Conservation (phyloP, 306 rosid genomes). For the Mucuna pruriens region DNA sequence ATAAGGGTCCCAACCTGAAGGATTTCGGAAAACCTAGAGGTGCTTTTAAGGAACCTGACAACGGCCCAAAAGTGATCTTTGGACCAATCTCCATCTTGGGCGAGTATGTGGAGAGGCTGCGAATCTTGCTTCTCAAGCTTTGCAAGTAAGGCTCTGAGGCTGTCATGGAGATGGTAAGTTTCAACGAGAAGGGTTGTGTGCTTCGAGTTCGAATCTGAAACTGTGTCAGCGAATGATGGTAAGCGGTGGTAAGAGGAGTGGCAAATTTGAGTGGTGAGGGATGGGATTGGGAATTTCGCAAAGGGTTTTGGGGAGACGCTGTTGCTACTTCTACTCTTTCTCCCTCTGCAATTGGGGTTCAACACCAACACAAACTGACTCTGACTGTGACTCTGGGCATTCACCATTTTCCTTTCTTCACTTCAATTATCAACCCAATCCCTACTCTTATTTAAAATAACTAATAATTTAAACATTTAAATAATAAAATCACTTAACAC, state of each 20-base stretch:
- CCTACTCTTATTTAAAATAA: neutral
- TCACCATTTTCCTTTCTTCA: slow-evolving; percentile 23
- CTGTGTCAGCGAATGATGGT: slow-evolving; percentile 14
- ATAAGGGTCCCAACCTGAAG: slow-evolving; percentile 50
- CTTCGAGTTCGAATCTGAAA: slow-evolving; percentile 43
- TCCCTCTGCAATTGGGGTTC: slow-evolving; percentile 7
- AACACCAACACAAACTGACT: neutral
- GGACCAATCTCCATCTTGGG: slow-evolving; percentile 69
- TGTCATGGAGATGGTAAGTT: slow-evolving; percentile 53
- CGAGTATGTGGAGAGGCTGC: slow-evolving; percentile 51
- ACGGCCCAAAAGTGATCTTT: slow-evolving; percentile 69
- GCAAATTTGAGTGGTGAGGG: slow-evolving; percentile 28
- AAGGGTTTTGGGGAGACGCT: slow-evolving; percentile 26
- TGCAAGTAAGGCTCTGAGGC: slow-evolving; percentile 49
- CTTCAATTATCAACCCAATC: neutral
- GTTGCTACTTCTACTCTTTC: neutral
- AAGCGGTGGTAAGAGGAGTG: slow-evolving; percentile 19
- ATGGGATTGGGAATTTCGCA: slow-evolving; percentile 30
- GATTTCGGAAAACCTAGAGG: slow-evolving; percentile 58
- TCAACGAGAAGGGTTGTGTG: slow-evolving; percentile 61
- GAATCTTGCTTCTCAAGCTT: slow-evolving; percentile 47
- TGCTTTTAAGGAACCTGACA: slow-evolving; percentile 55
- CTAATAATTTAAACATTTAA: too few species aligned
- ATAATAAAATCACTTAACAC: too few species aligned
- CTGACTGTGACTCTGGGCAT: neutral